These are phyloP conservation scores for Flaveria linearis DNA, from an alignment of 129 eudicot species.

Conservation along the genomic window DNA sequence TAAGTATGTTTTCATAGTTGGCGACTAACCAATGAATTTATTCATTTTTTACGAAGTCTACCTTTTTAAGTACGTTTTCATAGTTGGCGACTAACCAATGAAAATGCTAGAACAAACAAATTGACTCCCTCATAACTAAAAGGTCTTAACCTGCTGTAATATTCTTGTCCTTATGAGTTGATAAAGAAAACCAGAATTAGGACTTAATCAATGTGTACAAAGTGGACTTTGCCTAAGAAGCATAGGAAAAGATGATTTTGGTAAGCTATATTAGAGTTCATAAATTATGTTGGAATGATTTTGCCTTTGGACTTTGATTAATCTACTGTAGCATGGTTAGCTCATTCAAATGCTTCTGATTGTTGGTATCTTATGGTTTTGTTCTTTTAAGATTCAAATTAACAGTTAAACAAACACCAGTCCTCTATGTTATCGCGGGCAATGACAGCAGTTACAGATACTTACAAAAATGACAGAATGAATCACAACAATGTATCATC, in stretches of 20 bases:
- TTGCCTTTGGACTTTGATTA: slow-evolving; percentile 9
- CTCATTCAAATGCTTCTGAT: background rate
- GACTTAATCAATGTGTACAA: no score
- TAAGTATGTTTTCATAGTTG: no score
- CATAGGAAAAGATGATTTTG: background rate
- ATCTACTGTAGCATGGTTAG: background rate
- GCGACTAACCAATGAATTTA: no score
- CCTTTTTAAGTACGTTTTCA: slow-evolving; percentile 70
- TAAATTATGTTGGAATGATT: background rate
- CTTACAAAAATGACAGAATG: slow-evolving; percentile 1
- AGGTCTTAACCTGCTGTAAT: slow-evolving; percentile 76
- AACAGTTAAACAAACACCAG: background rate
- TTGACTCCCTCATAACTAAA: slow-evolving; percentile 35
- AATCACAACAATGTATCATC: slow-evolving; percentile 25
- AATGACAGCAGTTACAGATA: slow-evolving; percentile 4
- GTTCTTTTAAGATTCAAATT: background rate
- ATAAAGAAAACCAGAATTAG: background rate
- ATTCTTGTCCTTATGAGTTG: slow-evolving; percentile 48
- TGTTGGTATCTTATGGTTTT: background rate
- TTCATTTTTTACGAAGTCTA: background rate
- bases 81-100: slow-evolving; percentile 84
- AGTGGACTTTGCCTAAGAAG: no score
- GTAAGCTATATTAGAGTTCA: background rate
- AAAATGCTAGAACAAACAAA: slow-evolving; percentile 73
- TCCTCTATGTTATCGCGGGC: slow-evolving; percentile 3